These are phyloP conservation scores for Aspergillus caelatus DNA, from an alignment of 2,329 filamentous ascomycete genomes.

Conservation along the genomic window DNA sequence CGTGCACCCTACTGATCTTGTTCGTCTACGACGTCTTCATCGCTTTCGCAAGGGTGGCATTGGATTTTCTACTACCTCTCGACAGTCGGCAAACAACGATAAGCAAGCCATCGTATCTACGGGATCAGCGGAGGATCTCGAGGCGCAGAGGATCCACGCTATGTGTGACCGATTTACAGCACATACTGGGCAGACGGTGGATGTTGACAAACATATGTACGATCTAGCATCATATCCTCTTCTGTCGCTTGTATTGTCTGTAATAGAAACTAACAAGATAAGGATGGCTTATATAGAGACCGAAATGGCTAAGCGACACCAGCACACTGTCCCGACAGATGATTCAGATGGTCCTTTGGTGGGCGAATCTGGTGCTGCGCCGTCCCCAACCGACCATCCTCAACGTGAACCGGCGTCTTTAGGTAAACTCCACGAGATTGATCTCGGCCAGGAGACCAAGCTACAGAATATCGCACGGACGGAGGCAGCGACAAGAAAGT, in stretches of 20 bases:
- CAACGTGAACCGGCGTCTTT: conserved; percentile 54
- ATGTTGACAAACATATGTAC: conserved; percentile 67
- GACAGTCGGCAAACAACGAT: conserved; percentile 20
- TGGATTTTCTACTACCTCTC: conserved; percentile 45
- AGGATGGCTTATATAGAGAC: conserved; percentile 70
- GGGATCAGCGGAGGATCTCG: conserved; percentile 33
- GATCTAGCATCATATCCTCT: conserved; percentile 30
- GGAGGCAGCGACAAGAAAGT: conserved; percentile 47
- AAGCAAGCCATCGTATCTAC: conserved; percentile 22
- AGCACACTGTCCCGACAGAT: conserved; percentile 25
- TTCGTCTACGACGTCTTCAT: conserved; percentile 43
- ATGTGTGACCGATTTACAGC: conserved; percentile 58
- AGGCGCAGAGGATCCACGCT: conserved; percentile 40
- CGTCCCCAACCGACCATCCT: conserved; percentile 27
- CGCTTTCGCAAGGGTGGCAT: conserved; percentile 47
- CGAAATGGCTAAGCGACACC: conserved; percentile 61
- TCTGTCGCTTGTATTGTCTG: conserved; percentile 5
- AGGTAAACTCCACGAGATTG: conserved; percentile 61
- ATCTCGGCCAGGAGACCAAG: conserved; percentile 53
- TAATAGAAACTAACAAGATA: conserved; percentile 58
- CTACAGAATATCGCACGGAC: conserved; percentile 48
- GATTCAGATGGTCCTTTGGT: conserved; percentile 10
- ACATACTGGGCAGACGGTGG: conserved; percentile 61
- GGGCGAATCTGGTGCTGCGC: conserved; percentile 16
- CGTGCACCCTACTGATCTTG: conserved; percentile 32